These are phyloP conservation scores for Aechmea fasciata DNA, from an alignment of 176 grass and related monocot species.

Conservation along the genomic window DNA sequence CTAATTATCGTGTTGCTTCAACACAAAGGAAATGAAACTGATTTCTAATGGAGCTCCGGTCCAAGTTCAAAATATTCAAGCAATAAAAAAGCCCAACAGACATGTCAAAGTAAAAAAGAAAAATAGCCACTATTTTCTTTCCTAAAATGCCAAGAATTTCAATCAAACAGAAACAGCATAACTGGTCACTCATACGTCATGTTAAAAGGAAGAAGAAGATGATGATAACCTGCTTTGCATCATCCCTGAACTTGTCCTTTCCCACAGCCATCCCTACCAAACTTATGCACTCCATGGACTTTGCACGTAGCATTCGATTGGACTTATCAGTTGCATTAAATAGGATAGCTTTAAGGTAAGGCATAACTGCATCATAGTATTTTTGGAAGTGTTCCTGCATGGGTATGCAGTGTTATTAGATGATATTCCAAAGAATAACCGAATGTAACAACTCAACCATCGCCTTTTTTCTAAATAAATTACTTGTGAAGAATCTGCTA, in stretches of 20 bases:
- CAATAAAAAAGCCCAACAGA: background rate
- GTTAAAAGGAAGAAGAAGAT: background rate
- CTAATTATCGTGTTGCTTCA: too few species aligned
- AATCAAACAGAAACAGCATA: too few species aligned
- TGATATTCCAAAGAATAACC: background rate
- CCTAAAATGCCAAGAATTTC: too few species aligned
- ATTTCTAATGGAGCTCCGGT: too few species aligned
- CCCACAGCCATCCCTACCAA: slow-evolving; percentile 99
- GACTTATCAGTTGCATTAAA: slow-evolving; percentile 98
- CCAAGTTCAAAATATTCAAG: too few species aligned
- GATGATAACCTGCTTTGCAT: slow-evolving; percentile 71
- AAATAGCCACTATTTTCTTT: too few species aligned
- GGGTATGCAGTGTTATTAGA: background rate
- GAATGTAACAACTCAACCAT: slow-evolving; percentile 1
- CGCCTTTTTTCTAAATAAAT: background rate
- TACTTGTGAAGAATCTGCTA: slow-evolving; percentile 99
- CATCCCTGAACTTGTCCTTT: slow-evolving; percentile 96
- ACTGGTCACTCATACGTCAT: background rate
- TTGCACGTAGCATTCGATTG: slow-evolving; percentile 95
- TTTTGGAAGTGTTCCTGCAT: slow-evolving; percentile 90
- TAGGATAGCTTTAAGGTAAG: slow-evolving; percentile 92
- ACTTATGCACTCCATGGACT: slow-evolving; percentile 99
- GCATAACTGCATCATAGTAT: slow-evolving; percentile 98
- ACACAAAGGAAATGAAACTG: too few species aligned
- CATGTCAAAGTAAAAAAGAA: too few species aligned